phyloP scores from a whole-genome alignment of 805 yeast genomes.

The Clavispora fructus region DNA sequence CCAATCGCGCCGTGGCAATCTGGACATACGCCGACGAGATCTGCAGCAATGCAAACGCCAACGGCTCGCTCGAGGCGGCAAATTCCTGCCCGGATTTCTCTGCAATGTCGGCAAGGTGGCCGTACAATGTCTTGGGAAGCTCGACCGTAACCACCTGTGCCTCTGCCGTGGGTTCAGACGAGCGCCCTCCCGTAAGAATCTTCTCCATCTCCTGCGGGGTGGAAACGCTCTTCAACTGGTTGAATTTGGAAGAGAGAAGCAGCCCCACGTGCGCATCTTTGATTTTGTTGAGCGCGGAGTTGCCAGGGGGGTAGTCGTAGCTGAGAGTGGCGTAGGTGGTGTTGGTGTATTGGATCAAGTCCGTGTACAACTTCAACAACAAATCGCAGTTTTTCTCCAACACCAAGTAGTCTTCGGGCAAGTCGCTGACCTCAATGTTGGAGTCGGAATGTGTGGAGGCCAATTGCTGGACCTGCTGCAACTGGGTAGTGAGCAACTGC shows the following conservation, averaged over 20 bases:
- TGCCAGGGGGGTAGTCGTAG: constrained; percentile 76
- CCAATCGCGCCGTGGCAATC: constrained; percentile 63
- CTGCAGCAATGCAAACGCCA: constrained; percentile 49
- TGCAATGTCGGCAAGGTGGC: constrained; percentile 59
- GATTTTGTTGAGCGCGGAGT: constrained; percentile 44
- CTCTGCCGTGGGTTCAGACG: constrained; percentile 11
- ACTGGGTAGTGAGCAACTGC: constrained; percentile 54
- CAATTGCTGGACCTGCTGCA: constrained; percentile 47
- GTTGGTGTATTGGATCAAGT: constrained; percentile 35
- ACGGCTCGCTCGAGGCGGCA: constrained; percentile 41
- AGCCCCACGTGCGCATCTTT: constrained; percentile 64
- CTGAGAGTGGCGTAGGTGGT: constrained; percentile 67
- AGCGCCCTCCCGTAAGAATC: constrained; percentile 41
- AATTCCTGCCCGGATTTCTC: constrained; percentile 42
- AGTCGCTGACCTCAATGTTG: constrained; percentile 61
- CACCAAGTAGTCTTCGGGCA: constrained; percentile 67
- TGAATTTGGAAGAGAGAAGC: constrained; percentile 49
- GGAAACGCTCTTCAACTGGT: constrained; percentile 57
- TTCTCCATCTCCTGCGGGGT: constrained; percentile 65
- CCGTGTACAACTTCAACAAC: constrained; percentile 54
- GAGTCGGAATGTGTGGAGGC: constrained; percentile 23
- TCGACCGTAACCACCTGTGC: constrained; percentile 29
- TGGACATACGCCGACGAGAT: constrained; percentile 53
- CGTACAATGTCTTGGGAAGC: constrained; percentile 68
- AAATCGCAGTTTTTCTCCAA: constrained; percentile 66